These are phyloP conservation scores for Hemisphaericaspora xylofermentans DNA, from an alignment of 1,139 yeast species.

Conservation along the genomic window DNA sequence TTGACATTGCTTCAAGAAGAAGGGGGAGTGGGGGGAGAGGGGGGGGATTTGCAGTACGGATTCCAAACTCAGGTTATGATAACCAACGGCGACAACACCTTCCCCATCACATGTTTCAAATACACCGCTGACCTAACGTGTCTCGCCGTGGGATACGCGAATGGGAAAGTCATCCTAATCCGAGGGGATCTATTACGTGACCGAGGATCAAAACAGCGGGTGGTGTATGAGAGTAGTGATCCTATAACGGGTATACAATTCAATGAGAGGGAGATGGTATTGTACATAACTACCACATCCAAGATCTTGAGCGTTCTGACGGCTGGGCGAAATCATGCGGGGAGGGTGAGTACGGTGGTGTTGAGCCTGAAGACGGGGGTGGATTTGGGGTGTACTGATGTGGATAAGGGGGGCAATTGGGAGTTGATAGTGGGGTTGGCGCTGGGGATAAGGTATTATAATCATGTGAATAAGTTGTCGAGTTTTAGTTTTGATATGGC, in stretches of 20 bases:
- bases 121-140: constrained; percentile 59
- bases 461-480: constrained; percentile 53
- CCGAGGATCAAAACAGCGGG: constrained; percentile 84
- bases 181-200: constrained; percentile 89
- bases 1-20: no score
- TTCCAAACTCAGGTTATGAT: constrained; percentile 36
- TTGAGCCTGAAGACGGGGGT: constrained; percentile 69
- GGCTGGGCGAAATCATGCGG: constrained; percentile 73
- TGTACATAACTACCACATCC: constrained; percentile 69
- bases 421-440: constrained; percentile 55
- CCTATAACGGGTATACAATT: constrained; percentile 80
- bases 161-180: constrained; percentile 79
- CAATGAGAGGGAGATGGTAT: constrained; percentile 39
- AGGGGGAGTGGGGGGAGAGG: constrained; percentile 34
- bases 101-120: constrained; percentile 68
- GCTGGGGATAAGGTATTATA: constrained; percentile 54
- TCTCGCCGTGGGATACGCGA: constrained; percentile 80
- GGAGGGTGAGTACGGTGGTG: constrained; percentile 61
- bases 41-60: constrained; percentile 34
- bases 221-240: constrained; percentile 67
- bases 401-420: constrained; percentile 31
- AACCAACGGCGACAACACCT: constrained; percentile 60
- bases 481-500: constrained; percentile 59
- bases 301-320: constrained; percentile 74
- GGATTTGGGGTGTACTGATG: constrained; percentile 63